These are phyloP conservation scores for Calocera viscosa DNA, from an alignment of 768 basidiomycete genomes.

Conservation along the genomic window DNA sequence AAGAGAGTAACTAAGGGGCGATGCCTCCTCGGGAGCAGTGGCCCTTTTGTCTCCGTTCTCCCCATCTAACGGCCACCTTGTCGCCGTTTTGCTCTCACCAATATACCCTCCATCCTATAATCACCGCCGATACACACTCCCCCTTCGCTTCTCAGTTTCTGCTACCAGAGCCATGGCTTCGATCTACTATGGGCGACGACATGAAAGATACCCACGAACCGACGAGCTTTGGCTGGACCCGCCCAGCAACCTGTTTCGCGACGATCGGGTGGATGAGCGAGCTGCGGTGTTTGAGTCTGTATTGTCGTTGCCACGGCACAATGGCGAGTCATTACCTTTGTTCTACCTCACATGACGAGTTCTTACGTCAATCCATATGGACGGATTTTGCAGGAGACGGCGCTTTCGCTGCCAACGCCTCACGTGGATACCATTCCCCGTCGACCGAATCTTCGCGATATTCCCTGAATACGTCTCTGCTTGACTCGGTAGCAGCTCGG, in stretches of 20 bases:
- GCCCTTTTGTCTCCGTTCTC: conserved; percentile 3
- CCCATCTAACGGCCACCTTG: background rate
- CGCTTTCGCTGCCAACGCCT: background rate
- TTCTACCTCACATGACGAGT: background rate
- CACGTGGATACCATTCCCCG: background rate
- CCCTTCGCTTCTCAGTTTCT: background rate
- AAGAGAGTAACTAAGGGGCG: conserved; percentile 3
- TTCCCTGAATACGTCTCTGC: background rate
- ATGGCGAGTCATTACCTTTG: conserved; percentile 1
- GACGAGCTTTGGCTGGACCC: conserved; percentile 1
- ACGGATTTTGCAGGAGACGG: background rate
- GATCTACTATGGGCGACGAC: background rate
- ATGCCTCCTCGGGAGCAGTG: conserved; percentile 5
- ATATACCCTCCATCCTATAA: background rate
- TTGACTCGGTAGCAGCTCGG: background rate
- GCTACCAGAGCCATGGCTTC: background rate
- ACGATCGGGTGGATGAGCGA: background rate
- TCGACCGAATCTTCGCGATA: background rate
- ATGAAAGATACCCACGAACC: background rate
- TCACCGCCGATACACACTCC: background rate
- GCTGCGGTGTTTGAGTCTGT: background rate
- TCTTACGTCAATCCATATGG: background rate
- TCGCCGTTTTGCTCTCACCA: background rate
- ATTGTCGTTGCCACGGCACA: conserved; percentile 3
- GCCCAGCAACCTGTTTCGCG: background rate